Percentiles rank a stretch among this genome's conserved stretches.
Evolutionary conservation across 2,329 filamentous ascomycete species (phyloP).

Genomic region (Hymenotorrendiella dingleyae): DNA sequence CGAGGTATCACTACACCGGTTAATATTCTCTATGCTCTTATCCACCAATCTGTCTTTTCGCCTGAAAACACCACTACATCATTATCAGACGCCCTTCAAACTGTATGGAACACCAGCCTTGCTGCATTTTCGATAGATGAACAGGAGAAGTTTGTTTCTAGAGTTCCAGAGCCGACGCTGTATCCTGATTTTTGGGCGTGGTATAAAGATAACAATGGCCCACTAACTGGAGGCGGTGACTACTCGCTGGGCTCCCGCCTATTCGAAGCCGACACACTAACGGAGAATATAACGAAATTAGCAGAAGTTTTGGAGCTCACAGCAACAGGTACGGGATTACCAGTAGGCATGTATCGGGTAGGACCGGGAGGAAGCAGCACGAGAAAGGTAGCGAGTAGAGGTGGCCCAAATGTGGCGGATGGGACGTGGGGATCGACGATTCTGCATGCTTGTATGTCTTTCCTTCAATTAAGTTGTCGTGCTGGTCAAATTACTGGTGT

Average conservation of each 20-base stretch:
- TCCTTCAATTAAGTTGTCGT: neutral
- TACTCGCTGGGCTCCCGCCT: conserved; percentile 39
- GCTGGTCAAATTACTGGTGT: neutral
- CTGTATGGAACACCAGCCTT: conserved; percentile 35
- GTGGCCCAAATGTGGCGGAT: conserved; percentile 41
- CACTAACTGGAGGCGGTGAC: conserved; percentile 36
- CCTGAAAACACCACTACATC: conserved; percentile 29
- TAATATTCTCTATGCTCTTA: conserved; percentile 31
- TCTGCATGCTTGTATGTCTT: conserved; percentile 36
- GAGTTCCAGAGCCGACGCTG: neutral
- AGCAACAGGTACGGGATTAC: conserved; percentile 23
- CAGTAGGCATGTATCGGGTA: conserved; percentile 36
- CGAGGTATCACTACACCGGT: conserved; percentile 27
- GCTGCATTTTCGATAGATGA: conserved; percentile 29
- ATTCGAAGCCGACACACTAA: conserved; percentile 35
- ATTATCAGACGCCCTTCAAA: conserved; percentile 28
- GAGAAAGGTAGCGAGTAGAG: conserved; percentile 37
- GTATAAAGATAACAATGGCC: conserved; percentile 30
- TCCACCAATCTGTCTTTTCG: conserved; percentile 32
- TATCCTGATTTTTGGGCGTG: conserved; percentile 21
- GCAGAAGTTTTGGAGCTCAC: conserved; percentile 35
- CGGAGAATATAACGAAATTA: conserved; percentile 31
- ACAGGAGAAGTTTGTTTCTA: conserved; percentile 20
- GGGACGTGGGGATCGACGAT: conserved; percentile 46
- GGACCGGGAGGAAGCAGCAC: conserved; percentile 37